Base-by-base conservation (phyloP, 2,329 filamentous ascomycete species). In the Elsinoe ampelina region DNA sequence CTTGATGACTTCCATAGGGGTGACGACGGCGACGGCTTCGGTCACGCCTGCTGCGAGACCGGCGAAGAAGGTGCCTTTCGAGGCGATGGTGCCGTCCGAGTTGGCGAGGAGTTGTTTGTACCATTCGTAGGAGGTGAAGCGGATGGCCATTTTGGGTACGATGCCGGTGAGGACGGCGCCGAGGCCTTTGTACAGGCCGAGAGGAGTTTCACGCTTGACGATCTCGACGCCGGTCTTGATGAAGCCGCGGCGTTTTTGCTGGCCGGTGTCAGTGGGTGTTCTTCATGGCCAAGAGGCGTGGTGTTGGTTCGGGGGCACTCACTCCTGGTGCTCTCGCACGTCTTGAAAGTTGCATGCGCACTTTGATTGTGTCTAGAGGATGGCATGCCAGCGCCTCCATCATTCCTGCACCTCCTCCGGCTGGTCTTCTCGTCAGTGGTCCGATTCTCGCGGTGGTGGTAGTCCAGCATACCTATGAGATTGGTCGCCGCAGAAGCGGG, bases 1-100 rank as follows among this genome's bases (percentile, higher is more conserved):
- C 81, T 98, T 98, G 74, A 98, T 83, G 60, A 98, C 93, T 77
- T 98, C 93, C 93, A 98, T 98, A 5, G 93, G 93, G 30, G 91
- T 96, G 57, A 98, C 93, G 54, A 98, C 89, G 50, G 88, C 86
- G 43, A 98, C 92, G 62, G 93, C 93, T 80, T 98, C 93, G 17
- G 93, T 97, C 15, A 98, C 84, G 73, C 93, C 93, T 22, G 93
- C 93, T 20, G 87, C 82, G 45, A 98, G 84, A 68, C 93, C 93
- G 65, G 93, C 89, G 48, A 86, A 63, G 70, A 89, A 88, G 15
- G 89, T 96, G 20, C 80, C 81, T 63, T 80, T 79, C 48, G 87
- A 86, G 30, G 81, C 83, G 48, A 95, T 80, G 30, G 70, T 67
- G 42, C 89, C 87, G 2, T 82, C 68, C 62, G 81, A 74, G 71